Conservation (phyloP, 169 alveolate species). For the Plasmodium falciparum region DNA sequence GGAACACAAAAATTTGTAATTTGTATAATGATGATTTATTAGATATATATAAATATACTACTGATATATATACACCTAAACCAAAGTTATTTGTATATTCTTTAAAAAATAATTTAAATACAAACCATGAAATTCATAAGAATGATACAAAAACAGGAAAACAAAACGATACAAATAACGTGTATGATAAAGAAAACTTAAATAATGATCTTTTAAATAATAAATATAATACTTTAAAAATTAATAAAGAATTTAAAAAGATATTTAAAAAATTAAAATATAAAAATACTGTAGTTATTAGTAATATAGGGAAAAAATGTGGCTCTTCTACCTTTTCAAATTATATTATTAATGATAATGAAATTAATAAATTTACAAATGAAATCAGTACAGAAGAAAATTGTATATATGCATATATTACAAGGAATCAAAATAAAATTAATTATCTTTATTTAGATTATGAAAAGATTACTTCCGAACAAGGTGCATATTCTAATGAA, state of each 20-base stretch:
- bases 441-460: conserved; percentile 51
- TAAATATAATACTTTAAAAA: conserved; percentile 5
- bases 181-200: no score
- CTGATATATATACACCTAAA: conserved; percentile 31
- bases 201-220: no score
- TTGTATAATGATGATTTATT: conserved; percentile 24
- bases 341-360: neutral
- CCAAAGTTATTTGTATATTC: conserved; percentile 21
- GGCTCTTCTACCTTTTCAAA: conserved; percentile 62
- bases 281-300: conserved; percentile 47
- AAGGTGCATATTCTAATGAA: neutral
- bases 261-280: conserved; percentile 29
- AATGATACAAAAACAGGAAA: neutral
- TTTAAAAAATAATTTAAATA: neutral
- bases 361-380: conserved; percentile 1
- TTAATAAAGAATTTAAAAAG: conserved; percentile 49
- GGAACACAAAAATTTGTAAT: neutral
- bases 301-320: conserved; percentile 41
- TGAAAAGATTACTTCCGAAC: conserved; percentile 5
- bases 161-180: neutral
- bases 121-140: neutral
- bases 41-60: conserved; percentile 32
- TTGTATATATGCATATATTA: conserved; percentile 30
- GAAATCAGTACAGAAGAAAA: conserved; percentile 7
- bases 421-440: conserved; percentile 22